Conservation (phyloP, 805 yeast species). For the Candida suzukii region DNA sequence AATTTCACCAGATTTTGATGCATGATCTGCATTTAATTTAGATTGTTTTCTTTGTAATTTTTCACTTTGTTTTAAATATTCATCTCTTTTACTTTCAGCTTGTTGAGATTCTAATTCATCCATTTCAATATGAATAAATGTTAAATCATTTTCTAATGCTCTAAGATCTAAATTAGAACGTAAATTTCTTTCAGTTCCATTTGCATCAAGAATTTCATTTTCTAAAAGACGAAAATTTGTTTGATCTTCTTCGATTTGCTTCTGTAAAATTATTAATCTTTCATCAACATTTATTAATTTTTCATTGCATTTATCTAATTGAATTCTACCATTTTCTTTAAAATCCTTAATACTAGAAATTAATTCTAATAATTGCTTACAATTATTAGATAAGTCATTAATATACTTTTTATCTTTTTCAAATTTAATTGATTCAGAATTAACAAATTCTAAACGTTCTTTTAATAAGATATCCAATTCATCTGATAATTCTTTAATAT, state of each 20-base stretch:
- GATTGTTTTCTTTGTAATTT: constrained; percentile 45
- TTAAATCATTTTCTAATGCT: constrained; percentile 32
- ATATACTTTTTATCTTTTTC: neutral
- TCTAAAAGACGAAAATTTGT: constrained; percentile 22
- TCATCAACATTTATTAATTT: neutral
- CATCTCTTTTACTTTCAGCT: constrained; percentile 54
- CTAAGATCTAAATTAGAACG: constrained; percentile 58
- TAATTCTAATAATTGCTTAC: neutral
- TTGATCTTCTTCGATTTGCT: constrained; percentile 3
- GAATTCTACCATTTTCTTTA: neutral
- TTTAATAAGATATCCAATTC: neutral
- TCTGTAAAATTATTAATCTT: neutral
- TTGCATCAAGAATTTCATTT: constrained; percentile 45
- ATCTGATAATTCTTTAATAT: neutral
- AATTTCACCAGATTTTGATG: constrained; percentile 79
- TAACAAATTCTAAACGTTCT: neutral
- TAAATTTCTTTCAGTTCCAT: constrained; percentile 54
- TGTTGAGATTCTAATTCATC: constrained; percentile 40
- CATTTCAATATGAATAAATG: constrained; percentile 31
- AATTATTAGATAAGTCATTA: neutral
- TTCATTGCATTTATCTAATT: neutral
- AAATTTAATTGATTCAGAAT: neutral
- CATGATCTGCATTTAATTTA: constrained; percentile 51
- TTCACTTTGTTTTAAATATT: constrained; percentile 52
- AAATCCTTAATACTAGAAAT: neutral